These are phyloP conservation scores for Boletus rubroflammeus DNA, from an alignment of 768 basidiomycete genomes.

Conservation along the genomic window DNA sequence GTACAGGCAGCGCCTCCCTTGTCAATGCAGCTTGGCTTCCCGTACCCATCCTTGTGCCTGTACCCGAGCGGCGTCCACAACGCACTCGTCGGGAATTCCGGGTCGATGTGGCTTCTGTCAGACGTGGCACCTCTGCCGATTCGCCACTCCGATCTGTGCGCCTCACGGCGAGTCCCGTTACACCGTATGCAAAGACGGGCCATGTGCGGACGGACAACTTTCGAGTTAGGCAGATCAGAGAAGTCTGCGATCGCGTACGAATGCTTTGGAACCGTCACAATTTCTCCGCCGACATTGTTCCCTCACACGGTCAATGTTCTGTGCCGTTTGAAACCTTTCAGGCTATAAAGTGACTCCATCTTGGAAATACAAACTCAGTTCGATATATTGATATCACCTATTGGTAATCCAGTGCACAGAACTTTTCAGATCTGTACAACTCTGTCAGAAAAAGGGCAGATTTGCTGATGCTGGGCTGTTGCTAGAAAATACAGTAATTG, in stretches of 20 bases:
- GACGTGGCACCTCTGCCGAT: neutral
- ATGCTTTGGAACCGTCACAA: neutral
- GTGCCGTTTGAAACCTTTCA: neutral
- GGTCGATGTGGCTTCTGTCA: neutral
- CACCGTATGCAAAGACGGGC: neutral
- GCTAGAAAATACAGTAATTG: too few species aligned
- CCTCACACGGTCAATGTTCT: neutral
- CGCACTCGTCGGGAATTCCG: neutral
- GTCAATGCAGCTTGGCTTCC: neutral
- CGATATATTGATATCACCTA: too few species aligned
- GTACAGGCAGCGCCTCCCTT: conserved; percentile 3
- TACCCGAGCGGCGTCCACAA: neutral
- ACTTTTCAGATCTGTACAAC: too few species aligned
- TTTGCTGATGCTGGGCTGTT: too few species aligned
- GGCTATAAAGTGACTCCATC: too few species aligned
- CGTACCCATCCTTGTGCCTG: neutral
- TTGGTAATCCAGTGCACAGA: too few species aligned
- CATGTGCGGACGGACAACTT: neutral
- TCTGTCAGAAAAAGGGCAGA: too few species aligned
- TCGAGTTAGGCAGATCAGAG: neutral
- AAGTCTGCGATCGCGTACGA: neutral
- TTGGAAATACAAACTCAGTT: too few species aligned
- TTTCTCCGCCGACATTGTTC: neutral
- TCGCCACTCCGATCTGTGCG: neutral
- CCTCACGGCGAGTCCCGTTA: neutral